These are phyloP conservation scores for Sarocladium kiliense DNA, from an alignment of 2,329 filamentous ascomycete species.

Conservation along the genomic window DNA sequence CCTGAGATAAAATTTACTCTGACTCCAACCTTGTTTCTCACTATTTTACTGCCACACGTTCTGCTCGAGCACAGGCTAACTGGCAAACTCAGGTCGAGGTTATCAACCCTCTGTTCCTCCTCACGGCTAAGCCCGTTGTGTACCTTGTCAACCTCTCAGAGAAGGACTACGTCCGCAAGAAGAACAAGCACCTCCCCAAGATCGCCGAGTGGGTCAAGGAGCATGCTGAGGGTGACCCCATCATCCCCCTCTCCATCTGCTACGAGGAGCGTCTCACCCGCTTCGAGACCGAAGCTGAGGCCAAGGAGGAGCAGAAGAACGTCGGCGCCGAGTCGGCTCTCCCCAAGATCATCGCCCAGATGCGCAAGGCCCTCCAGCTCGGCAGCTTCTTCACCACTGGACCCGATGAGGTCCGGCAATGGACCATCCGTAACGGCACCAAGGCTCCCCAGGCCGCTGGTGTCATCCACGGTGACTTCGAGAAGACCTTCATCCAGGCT, in stretches of 20 bases:
- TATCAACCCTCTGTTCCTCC: conserved; percentile 93
- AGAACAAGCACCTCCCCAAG: conserved; percentile 97
- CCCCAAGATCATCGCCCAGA: conserved; percentile 85
- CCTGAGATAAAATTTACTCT: conserved; percentile 82
- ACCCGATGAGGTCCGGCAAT: conserved; percentile 93
- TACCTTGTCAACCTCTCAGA: conserved; percentile 97
- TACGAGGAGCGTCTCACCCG: conserved; percentile 88
- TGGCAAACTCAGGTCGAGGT: conserved; percentile 69
- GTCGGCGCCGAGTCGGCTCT: conserved; percentile 82
- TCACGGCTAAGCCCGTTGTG: conserved; percentile 94
- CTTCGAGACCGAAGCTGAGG: conserved; percentile 73
- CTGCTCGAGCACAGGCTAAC: conserved; percentile 18
- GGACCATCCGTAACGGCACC: conserved; percentile 92
- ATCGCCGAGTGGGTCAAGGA: conserved; percentile 94
- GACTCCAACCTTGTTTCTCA: conserved; percentile 35
- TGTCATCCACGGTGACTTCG: conserved; percentile 97
- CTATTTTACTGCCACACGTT: conserved; percentile 4
- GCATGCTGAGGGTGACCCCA: conserved; percentile 78
- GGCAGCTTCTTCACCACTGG: conserved; percentile 97
- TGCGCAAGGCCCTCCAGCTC: conserved; percentile 87
- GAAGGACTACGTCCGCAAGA: conserved; percentile 95
- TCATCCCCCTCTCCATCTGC: conserved; percentile 87
- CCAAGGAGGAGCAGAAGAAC: conserved; percentile 80
- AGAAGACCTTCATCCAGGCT: conserved; percentile 98
- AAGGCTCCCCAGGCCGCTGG: conserved; percentile 97